These are phyloP conservation scores for Penicillium coffeae DNA, from an alignment of 495 filamentous ascomycete genomes.

Conservation along the genomic window DNA sequence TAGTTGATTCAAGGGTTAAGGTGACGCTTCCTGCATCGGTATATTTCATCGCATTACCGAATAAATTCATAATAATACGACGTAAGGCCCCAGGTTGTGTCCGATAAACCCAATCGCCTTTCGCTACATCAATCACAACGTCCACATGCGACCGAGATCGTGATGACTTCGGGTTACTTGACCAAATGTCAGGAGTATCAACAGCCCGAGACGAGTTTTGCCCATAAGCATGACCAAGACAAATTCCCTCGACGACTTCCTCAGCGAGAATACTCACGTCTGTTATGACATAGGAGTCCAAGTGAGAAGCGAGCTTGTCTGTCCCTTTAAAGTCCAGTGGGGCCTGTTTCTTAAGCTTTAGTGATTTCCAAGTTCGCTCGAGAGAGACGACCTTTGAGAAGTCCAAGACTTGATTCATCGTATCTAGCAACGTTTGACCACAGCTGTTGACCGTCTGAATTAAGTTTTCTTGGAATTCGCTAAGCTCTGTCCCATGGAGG, in stretches of 20 bases:
- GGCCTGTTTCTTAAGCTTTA: conserved; percentile 31
- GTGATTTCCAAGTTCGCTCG: conserved; percentile 41
- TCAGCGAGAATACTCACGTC: conserved; percentile 42
- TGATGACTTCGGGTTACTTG: conserved; percentile 7
- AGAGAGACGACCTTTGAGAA: conserved; percentile 65
- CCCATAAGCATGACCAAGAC: conserved; percentile 47
- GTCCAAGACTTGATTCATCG: conserved; percentile 73
- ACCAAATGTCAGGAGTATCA: conserved; percentile 22
- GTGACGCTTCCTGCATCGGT: conserved; percentile 63
- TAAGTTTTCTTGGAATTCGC: conserved; percentile 58
- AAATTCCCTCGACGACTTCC: conserved; percentile 51
- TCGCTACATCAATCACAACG: conserved; percentile 62
- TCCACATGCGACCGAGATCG: conserved; percentile 36
- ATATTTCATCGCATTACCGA: conserved; percentile 82
- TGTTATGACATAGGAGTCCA: conserved; percentile 46
- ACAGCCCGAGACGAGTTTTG: conserved; percentile 27
- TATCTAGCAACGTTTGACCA: conserved; percentile 71
- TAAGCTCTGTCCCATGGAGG: conserved; percentile 41
- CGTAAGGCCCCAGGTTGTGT: conserved; percentile 70
- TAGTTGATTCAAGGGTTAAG: conserved; percentile 51
- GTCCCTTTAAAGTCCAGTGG: conserved; percentile 28
- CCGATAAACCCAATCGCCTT: conserved; percentile 57
- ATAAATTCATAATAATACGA: conserved; percentile 76
- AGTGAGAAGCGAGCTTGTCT: conserved; percentile 32
- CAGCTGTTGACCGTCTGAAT: conserved; percentile 72